phyloP scores from a whole-genome alignment of 2,329 filamentous ascomycete genomes.

The Verticillium dahliae region DNA sequence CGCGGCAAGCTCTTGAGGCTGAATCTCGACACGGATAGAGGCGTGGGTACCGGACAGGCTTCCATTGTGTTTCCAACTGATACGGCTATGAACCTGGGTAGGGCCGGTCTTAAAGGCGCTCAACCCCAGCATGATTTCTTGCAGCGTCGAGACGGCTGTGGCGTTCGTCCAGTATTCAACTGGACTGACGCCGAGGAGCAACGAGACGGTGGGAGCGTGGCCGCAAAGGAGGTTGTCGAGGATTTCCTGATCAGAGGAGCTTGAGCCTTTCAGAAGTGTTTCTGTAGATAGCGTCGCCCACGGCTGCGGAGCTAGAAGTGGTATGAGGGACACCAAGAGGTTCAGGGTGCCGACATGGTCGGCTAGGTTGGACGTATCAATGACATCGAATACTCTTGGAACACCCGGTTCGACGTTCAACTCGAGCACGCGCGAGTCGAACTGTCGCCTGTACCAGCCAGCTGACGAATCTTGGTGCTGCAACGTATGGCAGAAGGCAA shows the following conservation, averaged over 20 bases:
- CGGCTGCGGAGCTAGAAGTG: slow-evolving; percentile 35
- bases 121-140: slow-evolving; percentile 27
- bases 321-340: slow-evolving; percentile 32
- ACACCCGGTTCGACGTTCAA: slow-evolving; percentile 24
- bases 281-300: slow-evolving; percentile 40
- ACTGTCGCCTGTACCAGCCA: slow-evolving; percentile 34
- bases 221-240: slow-evolving; percentile 38
- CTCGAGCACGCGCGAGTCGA: slow-evolving; percentile 28
- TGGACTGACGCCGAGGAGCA: slow-evolving; percentile 43
- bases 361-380: slow-evolving; percentile 44
- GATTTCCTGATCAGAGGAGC: slow-evolving; percentile 18
- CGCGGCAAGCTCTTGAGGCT: slow-evolving; percentile 27
- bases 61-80: slow-evolving; percentile 29
- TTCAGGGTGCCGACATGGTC: slow-evolving; percentile 32
- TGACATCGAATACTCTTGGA: slow-evolving; percentile 40
- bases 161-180: slow-evolving; percentile 45
- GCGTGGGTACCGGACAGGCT: slow-evolving; percentile 18
- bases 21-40: slow-evolving; percentile 15
- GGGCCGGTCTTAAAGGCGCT: not conserved
- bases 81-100: slow-evolving; percentile 17
- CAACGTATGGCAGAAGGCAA: slow-evolving; percentile 45
- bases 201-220: slow-evolving; percentile 36
- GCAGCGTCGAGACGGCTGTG: slow-evolving; percentile 29
- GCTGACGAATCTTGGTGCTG: slow-evolving; percentile 30
- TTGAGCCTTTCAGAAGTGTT: slow-evolving; percentile 8